A percentile compares a stretch with the other conserved stretches of the same genome.
phyloP scores from a whole-genome alignment of 768 basidiomycete species.

The Heimioporus sp. region DNA sequence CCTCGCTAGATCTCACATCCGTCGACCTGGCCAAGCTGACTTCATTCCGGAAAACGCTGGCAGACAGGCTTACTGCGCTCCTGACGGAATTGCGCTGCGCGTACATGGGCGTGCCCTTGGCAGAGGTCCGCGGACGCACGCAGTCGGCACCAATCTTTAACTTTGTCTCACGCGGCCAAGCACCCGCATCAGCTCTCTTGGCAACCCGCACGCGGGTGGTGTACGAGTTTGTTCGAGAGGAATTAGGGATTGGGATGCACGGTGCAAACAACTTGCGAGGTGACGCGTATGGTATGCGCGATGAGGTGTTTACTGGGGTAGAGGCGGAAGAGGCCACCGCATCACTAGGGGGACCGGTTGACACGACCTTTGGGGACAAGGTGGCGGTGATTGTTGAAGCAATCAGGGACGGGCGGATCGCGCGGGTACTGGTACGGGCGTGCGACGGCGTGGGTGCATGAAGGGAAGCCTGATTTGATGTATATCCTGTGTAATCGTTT shows the following conservation, averaged over 20 bases:
- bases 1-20: slow-evolving; percentile 5
- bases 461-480: not conserved
- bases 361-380: slow-evolving; percentile 67
- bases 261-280: slow-evolving; percentile 67
- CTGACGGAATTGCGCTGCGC: slow-evolving; percentile 30
- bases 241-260: slow-evolving; percentile 77
- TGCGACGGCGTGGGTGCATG: slow-evolving; percentile 35
- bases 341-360: slow-evolving; percentile 14
- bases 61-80: slow-evolving; percentile 13
- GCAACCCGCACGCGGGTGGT: slow-evolving; percentile 52
- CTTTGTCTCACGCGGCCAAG: slow-evolving; percentile 50
- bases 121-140: slow-evolving; percentile 15
- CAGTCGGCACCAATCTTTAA: slow-evolving; percentile 31
- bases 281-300: slow-evolving; percentile 55
- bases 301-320: not conserved
- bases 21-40: slow-evolving; percentile 24
- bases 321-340: slow-evolving; percentile 39
- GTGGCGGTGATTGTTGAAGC: slow-evolving; percentile 78
- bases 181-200: slow-evolving; percentile 68
- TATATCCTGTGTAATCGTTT: not conserved
- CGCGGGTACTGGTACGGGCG: slow-evolving; percentile 51
- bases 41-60: slow-evolving; percentile 19
- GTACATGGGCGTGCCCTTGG: slow-evolving; percentile 24
- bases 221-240: slow-evolving; percentile 74
- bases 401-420: slow-evolving; percentile 69